Conservation (phyloP, 2,329 filamentous ascomycete genomes). For the Didymella pomorum region DNA sequence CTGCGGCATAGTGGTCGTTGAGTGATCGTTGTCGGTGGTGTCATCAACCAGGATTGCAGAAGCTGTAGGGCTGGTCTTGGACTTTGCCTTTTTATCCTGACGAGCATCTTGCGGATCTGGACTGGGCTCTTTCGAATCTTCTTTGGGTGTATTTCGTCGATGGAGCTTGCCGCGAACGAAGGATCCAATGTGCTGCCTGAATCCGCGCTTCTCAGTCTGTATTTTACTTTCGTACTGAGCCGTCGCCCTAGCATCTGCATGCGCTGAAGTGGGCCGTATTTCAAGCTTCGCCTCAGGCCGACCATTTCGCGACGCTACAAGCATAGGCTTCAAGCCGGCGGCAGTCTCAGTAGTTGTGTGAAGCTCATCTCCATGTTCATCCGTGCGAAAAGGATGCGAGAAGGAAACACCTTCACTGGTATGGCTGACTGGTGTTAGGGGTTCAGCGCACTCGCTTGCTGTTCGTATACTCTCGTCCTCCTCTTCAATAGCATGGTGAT, state of each 20-base stretch:
- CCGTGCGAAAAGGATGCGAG: slow-evolving; percentile 41
- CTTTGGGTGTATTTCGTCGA: slow-evolving; percentile 33
- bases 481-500: slow-evolving; percentile 45
- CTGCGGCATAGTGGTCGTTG: slow-evolving; percentile 36
- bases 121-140: slow-evolving; percentile 21
- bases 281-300: neutral
- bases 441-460: slow-evolving; percentile 50
- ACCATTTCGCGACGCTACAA: neutral
- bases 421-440: slow-evolving; percentile 51
- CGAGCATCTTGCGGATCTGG: neutral
- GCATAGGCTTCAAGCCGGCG: neutral
- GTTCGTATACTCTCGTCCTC: slow-evolving; percentile 52
- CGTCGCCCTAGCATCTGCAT: slow-evolving; percentile 14
- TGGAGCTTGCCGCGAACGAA: slow-evolving; percentile 47
- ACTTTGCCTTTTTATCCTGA: neutral
- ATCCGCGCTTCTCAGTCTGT: slow-evolving; percentile 38
- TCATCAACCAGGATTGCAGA: neutral
- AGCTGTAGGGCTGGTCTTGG: neutral
- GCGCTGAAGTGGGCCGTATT: slow-evolving; percentile 4
- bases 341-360: slow-evolving; percentile 29
- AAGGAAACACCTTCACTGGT: slow-evolving; percentile 42
- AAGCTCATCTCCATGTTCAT: slow-evolving; percentile 34
- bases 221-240: slow-evolving; percentile 15
- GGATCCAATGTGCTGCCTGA: slow-evolving; percentile 44
- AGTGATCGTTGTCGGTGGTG: neutral